phyloP scores from a whole-genome alignment of 2,329 filamentous ascomycete genomes.

The Ambrosiella xylebori region DNA sequence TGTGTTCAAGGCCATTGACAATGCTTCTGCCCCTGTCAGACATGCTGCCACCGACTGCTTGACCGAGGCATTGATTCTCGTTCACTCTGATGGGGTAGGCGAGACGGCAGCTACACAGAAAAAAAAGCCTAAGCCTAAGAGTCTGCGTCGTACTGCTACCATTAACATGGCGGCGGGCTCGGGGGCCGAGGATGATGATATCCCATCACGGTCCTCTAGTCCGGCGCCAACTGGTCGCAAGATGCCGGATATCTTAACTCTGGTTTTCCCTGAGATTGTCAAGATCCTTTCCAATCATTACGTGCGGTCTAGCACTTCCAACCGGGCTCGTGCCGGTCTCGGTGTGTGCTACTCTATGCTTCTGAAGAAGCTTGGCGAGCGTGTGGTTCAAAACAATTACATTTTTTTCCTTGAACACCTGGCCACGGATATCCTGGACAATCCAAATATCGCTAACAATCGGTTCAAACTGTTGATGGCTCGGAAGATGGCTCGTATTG shows the following conservation, averaged over 20 bases:
- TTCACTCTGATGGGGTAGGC: conserved; percentile 37
- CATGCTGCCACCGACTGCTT: conserved; percentile 77
- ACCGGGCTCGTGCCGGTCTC: conserved; percentile 64
- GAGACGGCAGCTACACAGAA: conserved; percentile 45
- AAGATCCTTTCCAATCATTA: conserved; percentile 69
- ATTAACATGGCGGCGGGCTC: conserved; percentile 20
- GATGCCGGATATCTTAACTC: conserved; percentile 44
- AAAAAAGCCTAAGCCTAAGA: conserved; percentile 35
- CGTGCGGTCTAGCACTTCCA: conserved; percentile 58
- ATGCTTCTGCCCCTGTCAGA: conserved; percentile 53
- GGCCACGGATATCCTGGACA: conserved; percentile 62
- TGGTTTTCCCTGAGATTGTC: conserved; percentile 63
- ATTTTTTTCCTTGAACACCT: conserved; percentile 65
- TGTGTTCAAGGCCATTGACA: conserved; percentile 77
- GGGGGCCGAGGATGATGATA: conserved; percentile 57
- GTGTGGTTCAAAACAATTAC: conserved; percentile 69
- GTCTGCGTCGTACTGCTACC: conserved; percentile 39
- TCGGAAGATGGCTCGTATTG: conserved; percentile 64
- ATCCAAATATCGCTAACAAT: conserved; percentile 60
- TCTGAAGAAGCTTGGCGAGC: conserved; percentile 61
- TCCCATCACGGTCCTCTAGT: conserved; percentile 49
- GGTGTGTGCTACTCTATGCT: conserved; percentile 76
- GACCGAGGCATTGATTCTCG: conserved; percentile 66
- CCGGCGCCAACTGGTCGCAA: conserved; percentile 41
- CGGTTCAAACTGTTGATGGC: conserved; percentile 76